Conservation (phyloP, 2,329 filamentous ascomycete species). For the Aureobasidium pullulans region DNA sequence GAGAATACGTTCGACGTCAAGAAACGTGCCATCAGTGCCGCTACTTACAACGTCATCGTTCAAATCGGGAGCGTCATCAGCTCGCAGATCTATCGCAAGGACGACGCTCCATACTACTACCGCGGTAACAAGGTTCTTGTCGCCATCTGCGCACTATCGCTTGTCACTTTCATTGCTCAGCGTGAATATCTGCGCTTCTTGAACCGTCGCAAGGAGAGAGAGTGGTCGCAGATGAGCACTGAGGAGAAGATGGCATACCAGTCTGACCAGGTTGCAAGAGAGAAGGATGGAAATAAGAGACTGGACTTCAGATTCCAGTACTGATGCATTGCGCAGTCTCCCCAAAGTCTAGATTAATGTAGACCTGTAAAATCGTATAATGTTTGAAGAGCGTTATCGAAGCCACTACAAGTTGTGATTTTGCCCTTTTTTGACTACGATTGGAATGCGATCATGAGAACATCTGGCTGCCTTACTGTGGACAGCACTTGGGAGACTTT, state of each 20-base stretch:
- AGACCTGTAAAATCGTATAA: too few relatives aligned
- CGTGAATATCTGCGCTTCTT: slow-evolving; percentile 37
- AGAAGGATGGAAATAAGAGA: slow-evolving; percentile 12
- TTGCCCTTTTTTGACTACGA: too few relatives aligned
- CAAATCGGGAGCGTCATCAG: slow-evolving; percentile 38
- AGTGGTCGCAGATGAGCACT: slow-evolving; percentile 40
- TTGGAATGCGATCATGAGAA: too few relatives aligned
- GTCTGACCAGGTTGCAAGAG: slow-evolving; percentile 26
- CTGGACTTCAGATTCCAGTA: slow-evolving; percentile 13
- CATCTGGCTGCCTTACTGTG: too few relatives aligned
- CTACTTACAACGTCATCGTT: slow-evolving; percentile 43
- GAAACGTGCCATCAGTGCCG: slow-evolving; percentile 42
- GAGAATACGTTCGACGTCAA: slow-evolving; percentile 46
- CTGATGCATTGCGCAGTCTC: not conserved
- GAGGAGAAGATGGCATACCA: slow-evolving; percentile 43
- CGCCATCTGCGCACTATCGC: slow-evolving; percentile 40
- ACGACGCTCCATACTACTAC: slow-evolving; percentile 51
- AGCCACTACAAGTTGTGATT: too few relatives aligned
- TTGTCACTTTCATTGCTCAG: slow-evolving; percentile 44
- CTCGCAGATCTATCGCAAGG: slow-evolving; percentile 42
- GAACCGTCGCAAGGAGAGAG: slow-evolving; percentile 43
- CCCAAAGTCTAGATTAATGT: too few relatives aligned
- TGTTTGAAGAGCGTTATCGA: too few relatives aligned
- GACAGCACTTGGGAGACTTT: too few relatives aligned
- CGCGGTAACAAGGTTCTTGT: slow-evolving; percentile 52